phyloP scores from a whole-genome alignment of 805 yeast genomes.

The Lachancea nothofagi region DNA sequence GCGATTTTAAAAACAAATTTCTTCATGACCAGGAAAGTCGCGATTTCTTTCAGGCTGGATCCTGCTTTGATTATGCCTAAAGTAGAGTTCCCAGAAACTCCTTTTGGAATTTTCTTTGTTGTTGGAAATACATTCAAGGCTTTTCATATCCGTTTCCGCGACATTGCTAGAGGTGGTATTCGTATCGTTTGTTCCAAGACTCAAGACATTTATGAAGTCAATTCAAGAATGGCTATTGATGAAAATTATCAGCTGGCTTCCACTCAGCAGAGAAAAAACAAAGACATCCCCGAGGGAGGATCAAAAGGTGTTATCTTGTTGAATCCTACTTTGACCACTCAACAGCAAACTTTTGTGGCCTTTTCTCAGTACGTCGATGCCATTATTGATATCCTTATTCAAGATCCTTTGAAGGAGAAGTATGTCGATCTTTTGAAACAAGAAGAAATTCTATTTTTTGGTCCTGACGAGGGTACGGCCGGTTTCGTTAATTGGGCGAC shows the following conservation, averaged over 20 bases:
- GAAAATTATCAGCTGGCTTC: conserved; percentile 94
- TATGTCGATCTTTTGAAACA: conserved; percentile 79
- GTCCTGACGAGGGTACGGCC: conserved; percentile 99
- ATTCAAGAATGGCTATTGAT: conserved; percentile 85
- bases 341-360: conserved; percentile 73
- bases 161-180: conserved; percentile 97
- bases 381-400: conserved; percentile 75
- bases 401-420: conserved; percentile 73
- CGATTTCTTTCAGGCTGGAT: conserved; percentile 84
- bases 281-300: conserved; percentile 99
- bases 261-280: conserved; percentile 94
- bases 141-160: conserved; percentile 94
- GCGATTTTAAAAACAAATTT: conserved; percentile 89
- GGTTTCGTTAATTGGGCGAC: conserved; percentile 97
- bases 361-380: conserved; percentile 92
- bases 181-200: conserved; percentile 88
- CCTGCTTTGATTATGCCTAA: conserved; percentile 74
- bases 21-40: conserved; percentile 89
- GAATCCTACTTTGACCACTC: conserved; percentile 64
- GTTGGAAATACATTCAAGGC: conserved; percentile 97
- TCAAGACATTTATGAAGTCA: conserved; percentile 75
- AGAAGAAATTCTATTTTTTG: conserved; percentile 90
- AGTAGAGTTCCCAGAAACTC: conserved; percentile 85
- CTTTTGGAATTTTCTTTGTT: conserved; percentile 90
- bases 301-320: conserved; percentile 93